A percentile compares a stretch with the other conserved stretches of the same genome.
These are phyloP conservation scores for Achaetomium macrosporum DNA, from an alignment of 2,329 filamentous ascomycete species.

Conservation along the genomic window DNA sequence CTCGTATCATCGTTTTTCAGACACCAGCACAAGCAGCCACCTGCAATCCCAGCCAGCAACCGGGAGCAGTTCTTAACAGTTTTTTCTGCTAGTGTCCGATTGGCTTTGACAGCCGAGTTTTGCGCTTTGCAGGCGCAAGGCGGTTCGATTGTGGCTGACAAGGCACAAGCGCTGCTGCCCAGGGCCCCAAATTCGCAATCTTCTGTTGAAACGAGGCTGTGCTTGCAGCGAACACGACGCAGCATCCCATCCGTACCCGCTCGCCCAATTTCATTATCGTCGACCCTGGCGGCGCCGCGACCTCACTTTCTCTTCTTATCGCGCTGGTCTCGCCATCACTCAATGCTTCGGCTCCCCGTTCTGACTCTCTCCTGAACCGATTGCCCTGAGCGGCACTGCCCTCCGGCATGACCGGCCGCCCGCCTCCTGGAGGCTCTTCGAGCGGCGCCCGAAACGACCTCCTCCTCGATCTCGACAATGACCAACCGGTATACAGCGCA, in stretches of 20 bases:
- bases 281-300: not conserved
- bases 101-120: not conserved
- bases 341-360: conserved; percentile 8
- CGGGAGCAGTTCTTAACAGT: not conserved
- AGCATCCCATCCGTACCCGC: not conserved
- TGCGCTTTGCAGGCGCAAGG: not conserved
- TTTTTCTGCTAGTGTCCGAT: not conserved
- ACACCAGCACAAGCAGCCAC: not conserved
- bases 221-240: conserved; percentile 11
- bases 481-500: conserved; percentile 64
- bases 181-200: conserved; percentile 11
- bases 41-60: not conserved
- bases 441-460: conserved; percentile 49
- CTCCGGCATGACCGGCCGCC: conserved; percentile 57
- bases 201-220: conserved; percentile 21
- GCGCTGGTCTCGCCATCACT: not conserved
- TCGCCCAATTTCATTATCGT: not conserved
- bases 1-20: not conserved
- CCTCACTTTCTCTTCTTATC: not conserved
- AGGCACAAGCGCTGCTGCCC: conserved; percentile 7
- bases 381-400: conserved; percentile 27
- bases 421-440: conserved; percentile 46
- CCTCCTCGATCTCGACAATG: conserved; percentile 68
- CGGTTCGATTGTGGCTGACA: conserved; percentile 7
- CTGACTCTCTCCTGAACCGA: not conserved